Percentiles rank a stretch among this genome's conserved stretches.
These are phyloP conservation scores for Ceratocystis cacaofunesta DNA, from an alignment of 2,329 filamentous ascomycete species.

Conservation along the genomic window DNA sequence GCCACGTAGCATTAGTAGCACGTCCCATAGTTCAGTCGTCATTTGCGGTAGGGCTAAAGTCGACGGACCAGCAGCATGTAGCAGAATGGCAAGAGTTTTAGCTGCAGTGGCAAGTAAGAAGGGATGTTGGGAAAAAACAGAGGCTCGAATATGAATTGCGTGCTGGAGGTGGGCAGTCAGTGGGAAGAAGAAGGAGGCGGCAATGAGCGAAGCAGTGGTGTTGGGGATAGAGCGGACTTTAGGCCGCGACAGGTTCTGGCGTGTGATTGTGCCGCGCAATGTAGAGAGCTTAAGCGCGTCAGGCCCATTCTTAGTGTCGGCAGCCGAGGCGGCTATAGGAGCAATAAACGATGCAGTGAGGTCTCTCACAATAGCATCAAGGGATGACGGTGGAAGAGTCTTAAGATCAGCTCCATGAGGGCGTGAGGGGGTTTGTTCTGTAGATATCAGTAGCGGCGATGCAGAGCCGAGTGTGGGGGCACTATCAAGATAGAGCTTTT, in stretches of 20 bases:
- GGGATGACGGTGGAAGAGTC: conserved; percentile 39
- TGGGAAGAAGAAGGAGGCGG: conserved; percentile 70
- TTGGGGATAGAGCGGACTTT: conserved; percentile 51
- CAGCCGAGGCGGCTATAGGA: conserved; percentile 67
- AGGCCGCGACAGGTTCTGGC: conserved; percentile 34
- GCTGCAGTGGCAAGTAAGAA: conserved; percentile 65
- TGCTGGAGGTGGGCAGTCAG: conserved; percentile 68
- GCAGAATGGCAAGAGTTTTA: conserved; percentile 68
- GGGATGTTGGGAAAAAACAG: conserved; percentile 55
- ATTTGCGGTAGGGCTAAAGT: conserved; percentile 63
- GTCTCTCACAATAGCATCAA: conserved; percentile 52
- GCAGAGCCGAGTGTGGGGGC: conserved; percentile 18
- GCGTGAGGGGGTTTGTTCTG: conserved; percentile 17
- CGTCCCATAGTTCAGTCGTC: conserved; percentile 68
- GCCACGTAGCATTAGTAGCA: conserved; percentile 58
- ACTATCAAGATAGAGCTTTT: conserved; percentile 48
- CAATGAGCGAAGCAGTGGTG: conserved; percentile 61
- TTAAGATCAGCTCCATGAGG: conserved; percentile 30
- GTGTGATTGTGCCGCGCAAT: conserved; percentile 41
- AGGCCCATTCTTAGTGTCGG: conserved; percentile 65
- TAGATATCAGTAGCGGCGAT: conserved; percentile 11
- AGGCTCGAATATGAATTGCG: conserved; percentile 30
- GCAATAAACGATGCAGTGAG: conserved; percentile 61
- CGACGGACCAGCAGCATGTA: conserved; percentile 70
- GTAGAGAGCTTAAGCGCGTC: conserved; percentile 76